A percentile compares a stretch with the other conserved stretches of the same genome.
Conservation (phyloP, 257 asterid genomes). For the Perilla frutescens region DNA sequence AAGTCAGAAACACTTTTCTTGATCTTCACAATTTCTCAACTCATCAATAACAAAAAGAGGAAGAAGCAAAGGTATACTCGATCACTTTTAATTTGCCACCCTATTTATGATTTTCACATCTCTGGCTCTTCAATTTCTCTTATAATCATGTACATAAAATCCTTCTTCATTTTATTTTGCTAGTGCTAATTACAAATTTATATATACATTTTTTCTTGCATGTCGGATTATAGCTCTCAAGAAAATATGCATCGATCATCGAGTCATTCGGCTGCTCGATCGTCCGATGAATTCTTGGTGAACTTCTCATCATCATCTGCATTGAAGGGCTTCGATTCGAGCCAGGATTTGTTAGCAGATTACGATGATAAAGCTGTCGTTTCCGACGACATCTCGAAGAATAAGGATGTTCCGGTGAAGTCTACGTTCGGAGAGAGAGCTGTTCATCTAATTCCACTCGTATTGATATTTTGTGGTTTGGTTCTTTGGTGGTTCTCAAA, state of each 20-base stretch:
- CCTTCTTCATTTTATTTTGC: too few relatives aligned
- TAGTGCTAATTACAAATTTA: too few relatives aligned
- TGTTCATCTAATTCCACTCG: conserved; percentile 64
- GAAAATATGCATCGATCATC: conserved; percentile 58
- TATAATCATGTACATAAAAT: background rate
- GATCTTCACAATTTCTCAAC: conserved; percentile 27
- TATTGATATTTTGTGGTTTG: conserved; percentile 53
- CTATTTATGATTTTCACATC: conserved; percentile 15
- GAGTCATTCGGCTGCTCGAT: conserved; percentile 44
- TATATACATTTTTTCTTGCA: background rate
- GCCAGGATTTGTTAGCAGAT: conserved; percentile 33
- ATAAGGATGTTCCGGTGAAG: conserved; percentile 39
- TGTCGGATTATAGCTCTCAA: conserved; percentile 2
- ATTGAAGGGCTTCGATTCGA: conserved; percentile 30
- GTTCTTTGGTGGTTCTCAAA: conserved; percentile 66
- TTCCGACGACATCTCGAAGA: conserved; percentile 48
- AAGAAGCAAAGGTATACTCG: conserved; percentile 40
- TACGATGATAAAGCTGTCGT: conserved; percentile 11
- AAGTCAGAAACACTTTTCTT: conserved; percentile 29
- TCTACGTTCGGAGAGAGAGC: conserved; percentile 40
- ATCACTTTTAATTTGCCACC: background rate
- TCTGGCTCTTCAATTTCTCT: background rate
- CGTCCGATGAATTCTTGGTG: conserved; percentile 53
- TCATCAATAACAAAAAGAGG: background rate
- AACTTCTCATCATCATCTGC: conserved; percentile 39